A percentile compares a stretch with the other conserved stretches of the same genome.
phyloP scores from a whole-genome alignment of 805 yeast genomes.

The Candida yuanshanica region DNA sequence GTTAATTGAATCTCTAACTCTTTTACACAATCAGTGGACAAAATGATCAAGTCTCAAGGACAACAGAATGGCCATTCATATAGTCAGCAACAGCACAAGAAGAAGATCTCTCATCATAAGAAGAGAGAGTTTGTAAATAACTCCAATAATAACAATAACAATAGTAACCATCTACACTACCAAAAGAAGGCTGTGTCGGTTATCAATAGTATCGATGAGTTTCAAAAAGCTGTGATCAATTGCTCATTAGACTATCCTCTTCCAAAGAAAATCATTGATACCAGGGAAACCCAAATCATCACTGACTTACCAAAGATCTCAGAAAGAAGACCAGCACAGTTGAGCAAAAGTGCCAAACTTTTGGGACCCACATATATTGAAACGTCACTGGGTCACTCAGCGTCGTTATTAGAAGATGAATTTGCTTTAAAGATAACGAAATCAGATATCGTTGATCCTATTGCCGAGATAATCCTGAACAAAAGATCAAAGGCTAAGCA shows the following conservation, averaged over 20 bases:
- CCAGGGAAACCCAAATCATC: conserved; percentile 2
- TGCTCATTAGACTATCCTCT: conserved; percentile 14
- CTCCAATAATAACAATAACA: conserved; percentile 2
- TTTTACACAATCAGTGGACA: no score
- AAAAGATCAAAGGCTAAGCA: conserved; percentile 10
- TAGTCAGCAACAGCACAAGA: neutral
- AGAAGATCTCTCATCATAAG: neutral
- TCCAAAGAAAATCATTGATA: conserved; percentile 5
- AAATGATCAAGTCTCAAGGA: neutral
- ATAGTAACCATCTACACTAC: neutral
- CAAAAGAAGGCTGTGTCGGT: conserved; percentile 1
- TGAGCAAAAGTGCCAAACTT: conserved; percentile 1
- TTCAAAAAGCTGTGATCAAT: conserved; percentile 10
- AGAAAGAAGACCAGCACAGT: conserved; percentile 12
- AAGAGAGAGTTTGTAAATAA: neutral
- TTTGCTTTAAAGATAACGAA: conserved; percentile 11
- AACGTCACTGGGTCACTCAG: conserved; percentile 1
- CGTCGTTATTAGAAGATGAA: neutral
- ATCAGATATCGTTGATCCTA: conserved; percentile 6
- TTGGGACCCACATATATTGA: conserved; percentile 11
- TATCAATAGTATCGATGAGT: conserved; percentile 9
- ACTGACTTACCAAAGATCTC: conserved; percentile 14
- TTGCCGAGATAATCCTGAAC: conserved; percentile 1
- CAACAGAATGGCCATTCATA: neutral
- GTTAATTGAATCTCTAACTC: no score